Evolutionary conservation across 495 filamentous ascomycete genomes (phyloP), one percentile per base, ranked within the genome.

Genomic region (Penicillium antarcticum): DNA sequence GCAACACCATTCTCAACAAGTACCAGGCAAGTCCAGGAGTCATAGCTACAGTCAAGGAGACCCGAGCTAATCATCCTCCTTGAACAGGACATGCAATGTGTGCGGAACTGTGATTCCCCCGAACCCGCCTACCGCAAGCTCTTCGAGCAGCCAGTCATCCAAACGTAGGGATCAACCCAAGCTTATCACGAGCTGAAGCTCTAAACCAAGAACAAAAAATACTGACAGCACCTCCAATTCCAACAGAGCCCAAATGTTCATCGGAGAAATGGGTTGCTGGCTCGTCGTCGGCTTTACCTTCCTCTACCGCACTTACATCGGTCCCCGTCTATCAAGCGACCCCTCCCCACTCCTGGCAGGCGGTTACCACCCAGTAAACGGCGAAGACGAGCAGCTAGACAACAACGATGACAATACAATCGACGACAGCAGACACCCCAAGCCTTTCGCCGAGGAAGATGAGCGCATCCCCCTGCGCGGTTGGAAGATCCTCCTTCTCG

Each of bases 1-100:
- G 91, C 78, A 98, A 98, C 63, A 98, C 94, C 2, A 83, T 98
- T 48, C 77, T 98, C 60, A 96, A 94, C 57, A 98, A 98, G 58
- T 96, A 92, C 58, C 94, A 98, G 72, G 91, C 91, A 63, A 9
- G 53, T 32, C n/a, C 32, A 16, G 5, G 21, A 7, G 32, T 70
- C 61, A 11, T 26, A 23, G 14, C 12, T 14, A 31, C 43, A 10
- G 3, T 13, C 18, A 26, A 21, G 11, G 36, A 14, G 5, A 21
- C 29, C 34, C 16, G 17, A 47, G 49, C 49, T 50, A 56, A 55
- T 14, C n/a, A 3, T 3, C 10, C 10, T 1, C 12, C 14, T 24
- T 6, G 31, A 31, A 37, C 16, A 95, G 90, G 94, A 98, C 69
- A 92, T 95, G 79, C 87, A 95, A 85, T 98, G 94, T 73, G 87